A percentile compares a stretch with the other conserved stretches of the same genome.
phyloP scores from a whole-genome alignment of 352 stramenopile species.

The Halophytophthora polymorphica region DNA sequence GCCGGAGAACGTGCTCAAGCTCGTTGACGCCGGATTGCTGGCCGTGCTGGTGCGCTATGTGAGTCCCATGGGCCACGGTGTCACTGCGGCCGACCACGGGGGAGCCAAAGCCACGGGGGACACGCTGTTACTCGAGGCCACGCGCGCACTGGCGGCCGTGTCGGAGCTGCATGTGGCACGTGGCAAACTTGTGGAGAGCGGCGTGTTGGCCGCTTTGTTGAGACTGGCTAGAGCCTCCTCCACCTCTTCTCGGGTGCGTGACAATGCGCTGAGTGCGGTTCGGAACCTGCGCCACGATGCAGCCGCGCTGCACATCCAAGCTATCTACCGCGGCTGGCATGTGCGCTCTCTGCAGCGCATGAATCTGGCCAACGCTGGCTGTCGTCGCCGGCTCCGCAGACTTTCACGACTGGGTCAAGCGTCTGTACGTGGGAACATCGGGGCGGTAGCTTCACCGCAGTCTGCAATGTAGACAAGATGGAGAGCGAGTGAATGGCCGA shows the following conservation, averaged over 20 bases:
- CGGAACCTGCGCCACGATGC: conserved; percentile 69
- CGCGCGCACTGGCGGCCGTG: conserved; percentile 54
- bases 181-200: conserved; percentile 55
- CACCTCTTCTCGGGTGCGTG: conserved; percentile 34
- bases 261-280: conserved; percentile 44
- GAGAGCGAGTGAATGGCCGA: too few relatives aligned
- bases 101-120: conserved; percentile 21
- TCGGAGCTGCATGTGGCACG: conserved; percentile 58
- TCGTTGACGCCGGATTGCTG: conserved; percentile 65
- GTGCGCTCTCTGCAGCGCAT: conserved; percentile 32
- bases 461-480: too few relatives aligned
- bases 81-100: conserved; percentile 8
- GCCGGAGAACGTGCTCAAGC: conserved; percentile 67
- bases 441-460: too few relatives aligned
- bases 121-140: conserved; percentile 53
- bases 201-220: conserved; percentile 53
- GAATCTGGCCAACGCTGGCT: neutral
- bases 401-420: too few relatives aligned
- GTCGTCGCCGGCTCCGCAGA: too few relatives aligned
- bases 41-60: conserved; percentile 71
- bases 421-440: too few relatives aligned
- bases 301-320: conserved; percentile 67
- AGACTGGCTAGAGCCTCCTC: conserved; percentile 49
- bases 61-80: conserved; percentile 32
- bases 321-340: conserved; percentile 63